Evolutionary conservation across 1,139 yeast species (phyloP).

Genomic region (Protomyces pachydermus): DNA sequence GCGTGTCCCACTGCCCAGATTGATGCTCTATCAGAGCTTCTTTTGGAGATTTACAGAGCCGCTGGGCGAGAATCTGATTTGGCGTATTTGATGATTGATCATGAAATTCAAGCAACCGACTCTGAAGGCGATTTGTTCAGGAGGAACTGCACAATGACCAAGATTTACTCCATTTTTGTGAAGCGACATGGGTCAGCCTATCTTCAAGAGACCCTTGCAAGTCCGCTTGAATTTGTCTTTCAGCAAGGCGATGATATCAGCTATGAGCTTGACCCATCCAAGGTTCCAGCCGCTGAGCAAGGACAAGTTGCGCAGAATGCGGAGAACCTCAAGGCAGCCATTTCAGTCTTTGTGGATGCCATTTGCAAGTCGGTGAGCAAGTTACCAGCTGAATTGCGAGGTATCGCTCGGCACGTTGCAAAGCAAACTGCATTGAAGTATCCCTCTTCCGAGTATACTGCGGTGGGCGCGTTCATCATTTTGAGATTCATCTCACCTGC

Average conservation of each 20-base stretch:
- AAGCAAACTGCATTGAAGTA: slow-evolving; percentile 2
- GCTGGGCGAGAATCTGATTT: slow-evolving; percentile 1
- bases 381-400: slow-evolving; percentile 1
- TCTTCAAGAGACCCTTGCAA: not conserved
- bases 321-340: not conserved
- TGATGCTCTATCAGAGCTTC: slow-evolving; percentile 6
- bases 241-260: not conserved
- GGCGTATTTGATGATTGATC: not conserved
- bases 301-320: not conserved
- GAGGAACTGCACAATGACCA: slow-evolving; percentile 11
- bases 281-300: not conserved
- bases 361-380: slow-evolving; percentile 1
- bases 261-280: slow-evolving; percentile 8
- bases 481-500: slow-evolving; percentile 14
- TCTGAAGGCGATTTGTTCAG: slow-evolving; percentile 19
- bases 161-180: slow-evolving; percentile 3
- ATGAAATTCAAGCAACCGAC: slow-evolving; percentile 4
- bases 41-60: not conserved
- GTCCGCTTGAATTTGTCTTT: not conserved
- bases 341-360: slow-evolving; percentile 14
- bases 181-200: slow-evolving; percentile 1
- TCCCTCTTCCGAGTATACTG: slow-evolving; percentile 2
- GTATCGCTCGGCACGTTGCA: not conserved
- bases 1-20: slow-evolving; percentile 5
- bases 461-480: slow-evolving; percentile 15